Conservation (phyloP, 306 rosid genomes). For the Sphenostylis stenocarpa region DNA sequence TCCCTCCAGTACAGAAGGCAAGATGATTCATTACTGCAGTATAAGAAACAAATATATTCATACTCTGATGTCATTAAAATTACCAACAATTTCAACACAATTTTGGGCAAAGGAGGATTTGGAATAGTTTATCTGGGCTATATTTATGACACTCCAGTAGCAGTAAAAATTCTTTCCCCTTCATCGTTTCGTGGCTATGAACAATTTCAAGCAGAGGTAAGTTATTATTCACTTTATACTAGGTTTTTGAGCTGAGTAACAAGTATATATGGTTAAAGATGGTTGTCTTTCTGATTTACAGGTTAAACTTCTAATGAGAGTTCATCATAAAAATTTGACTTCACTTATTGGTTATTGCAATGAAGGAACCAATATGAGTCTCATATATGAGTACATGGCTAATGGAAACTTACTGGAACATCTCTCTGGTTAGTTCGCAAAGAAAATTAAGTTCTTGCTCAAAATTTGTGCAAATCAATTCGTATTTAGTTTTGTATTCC, state of each 20-base stretch:
- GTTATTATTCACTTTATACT: neutral
- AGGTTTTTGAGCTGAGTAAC: neutral
- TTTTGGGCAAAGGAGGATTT: conserved; percentile 49
- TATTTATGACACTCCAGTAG: conserved; percentile 42
- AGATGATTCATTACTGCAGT: neutral
- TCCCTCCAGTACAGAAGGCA: no score
- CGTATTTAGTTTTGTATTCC: neutral
- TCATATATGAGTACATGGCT: conserved; percentile 43
- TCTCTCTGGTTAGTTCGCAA: conserved; percentile 37
- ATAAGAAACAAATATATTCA: conserved; percentile 27
- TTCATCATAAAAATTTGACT: conserved; percentile 42
- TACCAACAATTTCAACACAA: conserved; percentile 44
- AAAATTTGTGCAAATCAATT: neutral
- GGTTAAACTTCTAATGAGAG: conserved; percentile 33
- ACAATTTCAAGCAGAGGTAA: conserved; percentile 42
- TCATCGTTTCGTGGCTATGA: conserved; percentile 42
- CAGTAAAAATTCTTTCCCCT: conserved; percentile 52
- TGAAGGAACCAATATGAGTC: conserved; percentile 30
- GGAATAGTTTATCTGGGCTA: conserved; percentile 47
- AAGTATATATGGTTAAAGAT: neutral
- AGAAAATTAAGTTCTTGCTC: neutral
- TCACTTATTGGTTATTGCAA: conserved; percentile 39
- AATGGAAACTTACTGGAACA: conserved; percentile 27
- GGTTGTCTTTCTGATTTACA: neutral
- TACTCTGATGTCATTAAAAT: conserved; percentile 33